Evolutionary conservation across 2,329 filamentous ascomycete species (phyloP), one percentile per base, ranked within the genome.

Genomic region (Colletotrichum ledebouriae): DNA sequence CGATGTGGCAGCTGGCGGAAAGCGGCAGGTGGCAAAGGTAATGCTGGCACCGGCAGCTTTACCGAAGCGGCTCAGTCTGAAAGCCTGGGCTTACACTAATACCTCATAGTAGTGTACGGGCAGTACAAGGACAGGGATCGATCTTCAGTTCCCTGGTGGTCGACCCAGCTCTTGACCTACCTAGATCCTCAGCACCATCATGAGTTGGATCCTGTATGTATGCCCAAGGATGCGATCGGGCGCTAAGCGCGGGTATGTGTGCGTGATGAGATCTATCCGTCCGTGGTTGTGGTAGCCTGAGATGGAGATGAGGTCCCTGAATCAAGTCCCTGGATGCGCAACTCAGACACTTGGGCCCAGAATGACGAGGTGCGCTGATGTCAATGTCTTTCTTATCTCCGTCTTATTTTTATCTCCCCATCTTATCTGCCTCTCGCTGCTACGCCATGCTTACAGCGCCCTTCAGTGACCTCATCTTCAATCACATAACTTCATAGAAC

Each of bases 201-300:
- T 11, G 37, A 25, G 47, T 49, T 47, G 57, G n/a, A 29, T 46
- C 49, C 44, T 63, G 59, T 44, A 52, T n/a, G 59, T 59, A 12
- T 57, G 60, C 53, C 60, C 64, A 42, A 67, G 47, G 53, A 64
- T 25, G 13, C 37, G 22, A 49, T 41, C 52, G 46, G 52, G 64
- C 59, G 59, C 64, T 67, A 58, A 20, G 37, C 52, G 64, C 52
- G 64, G 52, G 42, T 56, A 37, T 2, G 29, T 58, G 34, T 39
- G 15, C 33, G 20, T 22, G 49, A 49, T 61, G 12, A 67, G 63
- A 67, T 52, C 52, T 41, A 41, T 49, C 44, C 12, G 33, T 12
- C 7, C 29, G 13, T 13, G 1, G 44, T 17, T 46, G 46, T 44
- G 39, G 2, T 33, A 42, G 34, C 37, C 47, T 42, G 17, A 47